A percentile compares a stretch with the other conserved stretches of the same genome.
Evolutionary conservation across 192 early-diverging fungal genomes (phyloP).

Genomic region (Chytriomyces hyalinus): DNA sequence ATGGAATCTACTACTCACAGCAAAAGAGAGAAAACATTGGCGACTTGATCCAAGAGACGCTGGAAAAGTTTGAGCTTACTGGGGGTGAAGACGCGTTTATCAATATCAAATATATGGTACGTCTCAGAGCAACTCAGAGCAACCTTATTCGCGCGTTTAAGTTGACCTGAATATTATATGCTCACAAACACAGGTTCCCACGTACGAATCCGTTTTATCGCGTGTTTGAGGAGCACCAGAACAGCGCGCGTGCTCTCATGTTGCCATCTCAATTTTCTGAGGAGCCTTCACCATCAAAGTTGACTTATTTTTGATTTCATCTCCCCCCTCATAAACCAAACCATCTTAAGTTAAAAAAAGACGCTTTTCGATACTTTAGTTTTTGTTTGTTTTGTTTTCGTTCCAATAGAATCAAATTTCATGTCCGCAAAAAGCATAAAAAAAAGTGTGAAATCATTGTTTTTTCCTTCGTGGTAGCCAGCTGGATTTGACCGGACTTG

Average conservation of each 20-base stretch:
- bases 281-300: neutral
- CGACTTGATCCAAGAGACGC: slow-evolving; percentile 67
- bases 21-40: slow-evolving; percentile 73
- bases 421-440: too few relatives aligned
- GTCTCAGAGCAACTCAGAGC: neutral
- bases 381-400: too few relatives aligned
- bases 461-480: too few relatives aligned
- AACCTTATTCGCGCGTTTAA: neutral
- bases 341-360: too few relatives aligned
- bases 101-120: slow-evolving; percentile 73
- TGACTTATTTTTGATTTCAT: neutral
- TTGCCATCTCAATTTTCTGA: neutral
- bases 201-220: slow-evolving; percentile 48
- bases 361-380: too few relatives aligned
- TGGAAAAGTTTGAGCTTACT: slow-evolving; percentile 69
- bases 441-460: too few relatives aligned
- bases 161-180: neutral
- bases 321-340: neutral
- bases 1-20: slow-evolving; percentile 70
- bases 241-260: too few relatives aligned
- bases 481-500: too few relatives aligned
- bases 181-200: slow-evolving; percentile 36
- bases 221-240: slow-evolving; percentile 27
- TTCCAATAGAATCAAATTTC: too few relatives aligned
- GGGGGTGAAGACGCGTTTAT: slow-evolving; percentile 73